Percentiles rank a stretch among this genome's conserved stretches.
Conservation (phyloP, 2,329 filamentous ascomycete genomes). For the Xylariaceae sp. region DNA sequence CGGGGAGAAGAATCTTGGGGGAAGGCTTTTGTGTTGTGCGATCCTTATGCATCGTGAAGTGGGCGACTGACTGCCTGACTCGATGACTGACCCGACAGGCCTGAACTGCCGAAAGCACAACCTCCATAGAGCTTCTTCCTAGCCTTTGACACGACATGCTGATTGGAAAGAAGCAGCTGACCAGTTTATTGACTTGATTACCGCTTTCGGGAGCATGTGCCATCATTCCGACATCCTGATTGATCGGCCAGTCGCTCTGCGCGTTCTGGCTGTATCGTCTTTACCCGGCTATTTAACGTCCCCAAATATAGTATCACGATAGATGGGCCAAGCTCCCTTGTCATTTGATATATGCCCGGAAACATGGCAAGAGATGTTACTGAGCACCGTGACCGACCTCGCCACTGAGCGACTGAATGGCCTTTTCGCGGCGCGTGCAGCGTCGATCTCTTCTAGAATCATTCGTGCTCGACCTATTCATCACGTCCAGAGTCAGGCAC, state of each 20-base stretch:
- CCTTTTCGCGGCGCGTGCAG: no score
- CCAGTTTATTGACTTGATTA: constrained; percentile 23
- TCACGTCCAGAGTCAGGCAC: no score
- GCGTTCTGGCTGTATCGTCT: constrained; percentile 26
- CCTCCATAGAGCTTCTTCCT: constrained; percentile 16
- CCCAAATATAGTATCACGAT: constrained; percentile 21
- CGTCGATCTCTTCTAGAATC: constrained; percentile 1
- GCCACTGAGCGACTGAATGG: no score
- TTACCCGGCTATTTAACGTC: constrained; percentile 26
- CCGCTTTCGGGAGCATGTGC: constrained; percentile 17
- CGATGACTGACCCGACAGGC: constrained; percentile 9
- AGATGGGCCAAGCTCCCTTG: constrained; percentile 19
- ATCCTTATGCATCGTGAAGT: constrained; percentile 18
- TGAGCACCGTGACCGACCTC: no score
- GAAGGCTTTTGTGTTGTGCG: constrained; percentile 12
- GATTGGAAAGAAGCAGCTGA: constrained; percentile 18
- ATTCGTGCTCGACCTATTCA: not conserved
- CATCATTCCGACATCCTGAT: constrained; percentile 22
- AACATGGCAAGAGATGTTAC: not conserved
- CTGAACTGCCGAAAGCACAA: constrained; percentile 24
- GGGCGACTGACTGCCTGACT: not conserved
- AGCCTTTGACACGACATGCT: constrained; percentile 11
- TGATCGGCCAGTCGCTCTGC: constrained; percentile 24
- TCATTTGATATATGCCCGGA: constrained; percentile 9
- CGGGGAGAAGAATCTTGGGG: constrained; percentile 12